A percentile compares a stretch with the other conserved stretches of the same genome.
Conservation (phyloP, 371 early-diverging fungal genomes). For the Actinomucor elegans region DNA sequence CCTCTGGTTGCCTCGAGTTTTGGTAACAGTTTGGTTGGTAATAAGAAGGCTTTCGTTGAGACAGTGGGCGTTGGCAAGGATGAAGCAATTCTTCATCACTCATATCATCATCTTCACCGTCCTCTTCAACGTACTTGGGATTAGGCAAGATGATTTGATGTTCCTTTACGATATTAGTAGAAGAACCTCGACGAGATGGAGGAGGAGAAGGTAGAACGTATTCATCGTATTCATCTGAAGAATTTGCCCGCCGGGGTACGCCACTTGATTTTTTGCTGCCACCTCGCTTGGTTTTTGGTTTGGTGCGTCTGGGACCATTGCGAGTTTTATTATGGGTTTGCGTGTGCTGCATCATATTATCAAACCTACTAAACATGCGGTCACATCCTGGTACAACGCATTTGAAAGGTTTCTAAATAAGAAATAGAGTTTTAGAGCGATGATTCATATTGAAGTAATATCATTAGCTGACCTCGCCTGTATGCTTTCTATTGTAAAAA, state of each 20-base stretch:
- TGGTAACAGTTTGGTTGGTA: background rate
- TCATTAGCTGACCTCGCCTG: conserved; percentile 42
- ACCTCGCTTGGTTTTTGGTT: conserved; percentile 7
- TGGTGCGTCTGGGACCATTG: conserved; percentile 5
- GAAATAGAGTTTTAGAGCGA: background rate
- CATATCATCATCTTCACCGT: conserved; percentile 13
- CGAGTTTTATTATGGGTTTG: conserved; percentile 46
- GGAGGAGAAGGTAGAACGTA: conserved; percentile 18
- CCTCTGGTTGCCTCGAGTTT: background rate
- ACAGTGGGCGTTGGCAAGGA: background rate
- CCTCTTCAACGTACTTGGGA: conserved; percentile 9
- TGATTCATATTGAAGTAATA: background rate
- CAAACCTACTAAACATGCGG: conserved; percentile 56
- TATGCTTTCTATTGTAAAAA: conserved; percentile 43
- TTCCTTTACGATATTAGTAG: conserved; percentile 2
- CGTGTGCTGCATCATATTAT: conserved; percentile 62
- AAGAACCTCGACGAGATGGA: conserved; percentile 19
- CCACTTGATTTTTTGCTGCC: conserved; percentile 1
- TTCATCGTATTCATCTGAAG: conserved; percentile 16
- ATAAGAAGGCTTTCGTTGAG: background rate
- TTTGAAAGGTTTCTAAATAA: conserved; percentile 47
- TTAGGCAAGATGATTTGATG: conserved; percentile 13
- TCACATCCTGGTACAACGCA: conserved; percentile 52
- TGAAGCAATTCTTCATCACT: background rate
- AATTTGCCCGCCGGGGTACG: conserved; percentile 1